Conservation (phyloP, 1,139 yeast species). For the Scheffersomyces lignicola region DNA sequence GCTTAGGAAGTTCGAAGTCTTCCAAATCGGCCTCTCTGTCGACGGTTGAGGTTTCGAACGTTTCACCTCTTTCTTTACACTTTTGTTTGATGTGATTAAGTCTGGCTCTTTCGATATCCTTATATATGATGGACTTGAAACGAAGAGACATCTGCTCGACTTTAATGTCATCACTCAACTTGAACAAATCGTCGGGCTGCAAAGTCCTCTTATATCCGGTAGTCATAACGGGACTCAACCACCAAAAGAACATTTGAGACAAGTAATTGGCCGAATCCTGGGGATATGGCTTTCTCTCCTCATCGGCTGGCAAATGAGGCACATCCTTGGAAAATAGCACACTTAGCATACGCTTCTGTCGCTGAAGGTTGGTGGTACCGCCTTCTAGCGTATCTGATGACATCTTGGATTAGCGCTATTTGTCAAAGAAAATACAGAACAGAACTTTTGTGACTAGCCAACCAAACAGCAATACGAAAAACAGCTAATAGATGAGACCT, state of each 20-base stretch:
- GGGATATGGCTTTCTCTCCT: slow-evolving; percentile 43
- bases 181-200: slow-evolving; percentile 45
- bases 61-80: slow-evolving; percentile 24
- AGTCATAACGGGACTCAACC: slow-evolving; percentile 48
- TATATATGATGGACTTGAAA: slow-evolving; percentile 26
- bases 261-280: slow-evolving; percentile 26
- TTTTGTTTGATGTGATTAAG: slow-evolving; percentile 19
- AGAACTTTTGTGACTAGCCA: too few species aligned
- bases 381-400: slow-evolving; percentile 6
- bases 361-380: slow-evolving; percentile 12
- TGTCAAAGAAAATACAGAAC: too few species aligned
- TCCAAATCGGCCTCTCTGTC: slow-evolving; percentile 22
- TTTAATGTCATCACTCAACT: slow-evolving; percentile 36
- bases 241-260: slow-evolving; percentile 47
- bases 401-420: background rate
- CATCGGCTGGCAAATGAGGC: slow-evolving; percentile 38
- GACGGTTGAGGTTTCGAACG: slow-evolving; percentile 20
- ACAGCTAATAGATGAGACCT: too few species aligned
- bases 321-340: slow-evolving; percentile 31
- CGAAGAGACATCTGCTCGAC: slow-evolving; percentile 34
- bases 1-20: slow-evolving; percentile 21
- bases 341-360: slow-evolving; percentile 33
- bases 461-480: too few species aligned
- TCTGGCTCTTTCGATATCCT: slow-evolving; percentile 20
- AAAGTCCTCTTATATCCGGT: slow-evolving; percentile 55